phyloP scores from a whole-genome alignment of 345 rosid species.

The Melastoma malabathricum region DNA sequence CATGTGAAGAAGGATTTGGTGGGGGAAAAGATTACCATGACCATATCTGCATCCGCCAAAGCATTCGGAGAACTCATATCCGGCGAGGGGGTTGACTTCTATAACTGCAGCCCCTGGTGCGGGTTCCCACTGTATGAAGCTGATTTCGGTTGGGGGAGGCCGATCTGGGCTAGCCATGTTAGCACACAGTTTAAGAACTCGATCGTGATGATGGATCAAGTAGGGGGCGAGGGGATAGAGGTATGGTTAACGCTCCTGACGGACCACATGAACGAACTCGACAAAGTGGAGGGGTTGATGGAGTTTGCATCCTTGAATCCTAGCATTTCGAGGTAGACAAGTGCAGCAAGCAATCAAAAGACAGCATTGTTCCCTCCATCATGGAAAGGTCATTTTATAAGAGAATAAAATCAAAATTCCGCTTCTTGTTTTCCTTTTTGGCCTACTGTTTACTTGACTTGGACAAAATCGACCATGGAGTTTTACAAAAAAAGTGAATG shows the following conservation, averaged over 20 bases:
- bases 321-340: background rate
- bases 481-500: too few species aligned
- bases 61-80: background rate
- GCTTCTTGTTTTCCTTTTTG: too few species aligned
- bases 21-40: background rate
- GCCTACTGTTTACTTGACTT: too few species aligned
- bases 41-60: background rate
- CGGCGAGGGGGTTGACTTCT: slow-evolving; percentile 6
- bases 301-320: slow-evolving; percentile 8
- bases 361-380: too few species aligned
- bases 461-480: too few species aligned
- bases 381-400: too few species aligned
- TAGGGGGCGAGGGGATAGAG: slow-evolving; percentile 15
- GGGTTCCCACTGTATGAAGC: slow-evolving; percentile 10
- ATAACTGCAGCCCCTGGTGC: slow-evolving; percentile 17
- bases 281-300: slow-evolving; percentile 10
- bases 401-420: too few species aligned
- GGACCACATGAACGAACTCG: slow-evolving; percentile 15
- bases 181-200: slow-evolving; percentile 5
- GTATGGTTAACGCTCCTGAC: slow-evolving; percentile 15
- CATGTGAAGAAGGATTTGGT: background rate
- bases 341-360: too few species aligned
- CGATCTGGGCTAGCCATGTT: slow-evolving; percentile 12
- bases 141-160: slow-evolving; percentile 29
- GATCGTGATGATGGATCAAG: slow-evolving; percentile 8